Conservation (phyloP, 768 basidiomycete species). For the Asterophora lycoperdoides region DNA sequence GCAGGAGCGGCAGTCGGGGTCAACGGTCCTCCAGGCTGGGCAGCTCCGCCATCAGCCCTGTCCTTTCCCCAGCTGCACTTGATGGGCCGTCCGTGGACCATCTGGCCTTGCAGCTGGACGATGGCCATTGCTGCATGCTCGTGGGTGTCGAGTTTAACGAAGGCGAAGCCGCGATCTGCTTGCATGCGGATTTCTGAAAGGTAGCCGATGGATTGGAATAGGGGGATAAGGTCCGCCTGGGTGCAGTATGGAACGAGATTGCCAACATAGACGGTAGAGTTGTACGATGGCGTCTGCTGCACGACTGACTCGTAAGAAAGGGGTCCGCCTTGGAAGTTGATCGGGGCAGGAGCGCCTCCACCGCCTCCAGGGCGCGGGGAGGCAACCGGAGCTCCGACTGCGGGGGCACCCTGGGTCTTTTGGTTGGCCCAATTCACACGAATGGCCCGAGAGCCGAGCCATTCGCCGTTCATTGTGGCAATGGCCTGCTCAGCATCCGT, state of each 20-base stretch:
- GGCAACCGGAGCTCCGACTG: slow-evolving; percentile 22
- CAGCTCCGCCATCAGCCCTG: slow-evolving; percentile 65
- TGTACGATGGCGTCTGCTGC: slow-evolving; percentile 88
- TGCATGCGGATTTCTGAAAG: slow-evolving; percentile 99
- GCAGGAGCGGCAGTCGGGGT: slow-evolving; percentile 59
- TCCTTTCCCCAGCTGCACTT: slow-evolving; percentile 99
- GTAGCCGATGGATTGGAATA: slow-evolving; percentile 98
- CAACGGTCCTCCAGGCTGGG: slow-evolving; percentile 45
- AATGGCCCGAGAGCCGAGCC: slow-evolving; percentile 96
- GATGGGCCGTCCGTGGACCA: slow-evolving; percentile 95
- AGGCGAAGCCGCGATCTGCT: slow-evolving; percentile 97
- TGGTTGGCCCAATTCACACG: slow-evolving; percentile 99
- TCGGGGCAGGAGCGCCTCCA: slow-evolving; percentile 79
- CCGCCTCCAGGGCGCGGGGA: slow-evolving; percentile 41
- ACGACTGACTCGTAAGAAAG: slow-evolving; percentile 93
- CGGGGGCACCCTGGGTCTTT: slow-evolving; percentile 79
- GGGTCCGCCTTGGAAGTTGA: slow-evolving; percentile 87
- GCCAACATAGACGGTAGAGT: slow-evolving; percentile 96
- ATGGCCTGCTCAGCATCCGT: slow-evolving; percentile 99
- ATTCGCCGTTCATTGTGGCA: slow-evolving; percentile 99
- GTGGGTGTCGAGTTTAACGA: slow-evolving; percentile 97
- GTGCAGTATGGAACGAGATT: slow-evolving; percentile 97
- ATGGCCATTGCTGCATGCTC: slow-evolving; percentile 99
- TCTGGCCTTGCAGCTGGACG: slow-evolving; percentile 92
- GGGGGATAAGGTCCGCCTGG: slow-evolving; percentile 94